Evolutionary conservation across 2,329 filamentous ascomycete genomes (phyloP).

Genomic region (Venturia aucupariae): DNA sequence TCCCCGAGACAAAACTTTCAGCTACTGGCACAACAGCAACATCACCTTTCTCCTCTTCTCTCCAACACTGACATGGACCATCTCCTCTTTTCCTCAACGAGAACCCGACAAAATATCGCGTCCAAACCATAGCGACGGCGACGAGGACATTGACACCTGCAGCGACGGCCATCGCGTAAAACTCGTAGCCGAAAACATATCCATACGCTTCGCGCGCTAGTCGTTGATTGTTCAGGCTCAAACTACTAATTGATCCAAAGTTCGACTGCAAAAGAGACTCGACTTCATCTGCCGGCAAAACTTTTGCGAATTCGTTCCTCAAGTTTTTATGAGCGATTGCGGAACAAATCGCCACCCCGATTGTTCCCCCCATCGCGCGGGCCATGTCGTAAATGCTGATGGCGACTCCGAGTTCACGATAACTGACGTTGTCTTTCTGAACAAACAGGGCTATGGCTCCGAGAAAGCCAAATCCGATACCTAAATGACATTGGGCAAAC

Average conservation of each 20-base stretch:
- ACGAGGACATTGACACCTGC: constrained; percentile 1
- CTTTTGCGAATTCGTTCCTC: not conserved
- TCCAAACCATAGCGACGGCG: not conserved
- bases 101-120: constrained; percentile 4
- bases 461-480: not conserved
- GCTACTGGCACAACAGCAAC: not conserved
- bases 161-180: not conserved
- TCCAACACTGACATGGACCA: not conserved
- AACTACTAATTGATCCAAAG: not conserved
- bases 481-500: not conserved
- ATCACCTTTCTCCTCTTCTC: not conserved
- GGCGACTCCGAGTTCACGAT: not conserved
- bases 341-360: not conserved
- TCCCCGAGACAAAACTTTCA: not conserved
- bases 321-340: not conserved
- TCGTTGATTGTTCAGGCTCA: not conserved
- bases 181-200: not conserved
- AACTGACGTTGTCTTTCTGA: not conserved
- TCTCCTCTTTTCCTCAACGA: not conserved
- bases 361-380: not conserved
- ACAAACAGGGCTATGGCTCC: not conserved
- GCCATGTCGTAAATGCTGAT: not conserved
- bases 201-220: not conserved
- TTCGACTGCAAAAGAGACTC: not conserved
- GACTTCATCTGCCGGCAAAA: not conserved